These are phyloP conservation scores for Lasiodiplodia hormozganensis DNA, from an alignment of 2,329 filamentous ascomycete species.

Conservation along the genomic window DNA sequence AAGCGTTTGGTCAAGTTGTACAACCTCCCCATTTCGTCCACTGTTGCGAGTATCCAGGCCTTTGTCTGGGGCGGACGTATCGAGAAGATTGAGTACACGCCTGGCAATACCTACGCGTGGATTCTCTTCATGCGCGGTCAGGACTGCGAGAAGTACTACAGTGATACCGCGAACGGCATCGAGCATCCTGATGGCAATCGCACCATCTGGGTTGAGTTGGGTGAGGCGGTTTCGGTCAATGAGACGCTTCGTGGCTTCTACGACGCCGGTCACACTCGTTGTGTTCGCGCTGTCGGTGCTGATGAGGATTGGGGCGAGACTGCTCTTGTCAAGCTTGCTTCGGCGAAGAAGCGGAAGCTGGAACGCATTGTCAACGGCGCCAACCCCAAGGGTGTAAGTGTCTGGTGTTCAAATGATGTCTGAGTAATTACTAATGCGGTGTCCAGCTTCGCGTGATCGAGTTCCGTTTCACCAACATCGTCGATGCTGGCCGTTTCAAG, in stretches of 20 bases:
- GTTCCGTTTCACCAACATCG: slow-evolving; percentile 57
- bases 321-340: slow-evolving; percentile 48
- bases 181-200: slow-evolving; percentile 33
- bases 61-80: slow-evolving; percentile 48
- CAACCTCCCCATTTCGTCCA: slow-evolving; percentile 26
- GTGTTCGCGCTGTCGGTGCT: slow-evolving; percentile 52
- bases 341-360: slow-evolving; percentile 46
- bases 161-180: slow-evolving; percentile 45
- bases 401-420: not conserved
- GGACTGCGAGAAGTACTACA: slow-evolving; percentile 42
- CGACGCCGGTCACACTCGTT: slow-evolving; percentile 52
- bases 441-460: slow-evolving; percentile 51
- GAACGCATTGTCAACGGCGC: slow-evolving; percentile 54
- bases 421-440: slow-evolving; percentile 25
- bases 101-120: slow-evolving; percentile 36
- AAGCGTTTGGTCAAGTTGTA: slow-evolving; percentile 31
- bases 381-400: slow-evolving; percentile 50
- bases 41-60: slow-evolving; percentile 36
- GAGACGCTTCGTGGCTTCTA: slow-evolving; percentile 51
- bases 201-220: slow-evolving; percentile 40
- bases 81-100: slow-evolving; percentile 39
- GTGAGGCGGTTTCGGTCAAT: slow-evolving; percentile 33
- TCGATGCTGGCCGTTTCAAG: slow-evolving; percentile 55
- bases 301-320: slow-evolving; percentile 49
- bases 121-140: slow-evolving; percentile 45